Evolutionary conservation across 2,329 filamentous ascomycete genomes (phyloP), one percentile per base, ranked within the genome.

Genomic region (Pseudocercospora crystallina): DNA sequence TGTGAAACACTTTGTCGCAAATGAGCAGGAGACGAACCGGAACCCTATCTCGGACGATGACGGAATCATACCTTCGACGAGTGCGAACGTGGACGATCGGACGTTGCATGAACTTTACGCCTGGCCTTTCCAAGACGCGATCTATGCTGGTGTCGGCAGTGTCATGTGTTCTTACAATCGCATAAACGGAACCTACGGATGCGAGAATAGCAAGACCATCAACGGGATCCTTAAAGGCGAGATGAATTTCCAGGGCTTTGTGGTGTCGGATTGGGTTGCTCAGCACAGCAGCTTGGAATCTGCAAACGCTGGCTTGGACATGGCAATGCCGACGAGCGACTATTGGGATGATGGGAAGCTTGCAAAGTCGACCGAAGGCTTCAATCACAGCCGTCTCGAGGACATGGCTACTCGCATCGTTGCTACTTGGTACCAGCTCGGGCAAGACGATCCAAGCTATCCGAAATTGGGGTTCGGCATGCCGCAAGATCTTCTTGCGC

Each of bases 181-280:
- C 7, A 56, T 68, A 45, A 68, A 69, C 55, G 58, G 60, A 41
- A 74, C 69, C 9, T 72, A 87, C 50, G 83, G 83, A 2, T 90
- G 86, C 62, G 81, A 86, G 50, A 89, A 89, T 63, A 83, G 81
- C 54, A 84, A 84, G 63, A 70, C 84, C 11, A 74, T 87, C 46
- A 89, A 89, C 57, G 83, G 81, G 0, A 73, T 90, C 3, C 72
- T 89, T 8, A 90, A 90, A 61, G 84, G 86, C 39, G 86, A 90
- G 68, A 75, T 89, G 42, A 84, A 84, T 0, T 89, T 89, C 59
- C 84, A 88, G 59, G 86, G 86, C 62, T 84, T 72, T 59, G 80
- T 88, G 17, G 82, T 88, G 73, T 84, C 81, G 0, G 86, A 90
- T 65, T 89, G 86, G 84, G 68, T 80, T 20, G 81, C 81, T 0